These are phyloP conservation scores for Solanum okadae DNA, from an alignment of 257 asterid genomes.

Conservation along the genomic window DNA sequence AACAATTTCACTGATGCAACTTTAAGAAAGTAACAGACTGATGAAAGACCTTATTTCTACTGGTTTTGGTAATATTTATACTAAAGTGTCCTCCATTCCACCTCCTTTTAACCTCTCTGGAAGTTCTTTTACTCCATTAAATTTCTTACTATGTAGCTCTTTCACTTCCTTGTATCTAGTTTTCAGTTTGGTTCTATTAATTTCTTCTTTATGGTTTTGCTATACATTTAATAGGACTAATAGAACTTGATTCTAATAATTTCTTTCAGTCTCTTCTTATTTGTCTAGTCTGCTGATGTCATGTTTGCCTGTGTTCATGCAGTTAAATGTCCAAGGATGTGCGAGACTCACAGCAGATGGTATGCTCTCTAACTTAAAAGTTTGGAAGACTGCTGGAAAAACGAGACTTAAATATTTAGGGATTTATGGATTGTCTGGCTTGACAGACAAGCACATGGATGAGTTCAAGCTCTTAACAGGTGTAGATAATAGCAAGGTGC, in stretches of 20 bases:
- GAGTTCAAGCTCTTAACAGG: slow-evolving; percentile 56
- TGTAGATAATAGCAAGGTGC: slow-evolving; percentile 18
- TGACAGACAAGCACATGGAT: slow-evolving; percentile 32
- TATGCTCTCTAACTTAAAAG: slow-evolving; percentile 40
- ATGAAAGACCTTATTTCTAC: not conserved
- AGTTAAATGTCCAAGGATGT: slow-evolving; percentile 70
- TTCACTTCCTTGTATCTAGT: not conserved
- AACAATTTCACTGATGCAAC: not conserved
- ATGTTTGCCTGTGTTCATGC: slow-evolving; percentile 11
- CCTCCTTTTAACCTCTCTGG: not conserved
- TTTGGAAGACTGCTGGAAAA: slow-evolving; percentile 30
- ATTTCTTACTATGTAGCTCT: not conserved
- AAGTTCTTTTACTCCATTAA: not conserved
- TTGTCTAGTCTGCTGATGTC: not conserved
- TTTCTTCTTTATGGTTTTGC: not conserved
- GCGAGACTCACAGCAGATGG: slow-evolving; percentile 26
- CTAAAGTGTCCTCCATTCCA: not conserved
- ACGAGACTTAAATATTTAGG: slow-evolving; percentile 55
- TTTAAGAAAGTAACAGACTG: not conserved
- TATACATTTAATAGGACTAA: not conserved
- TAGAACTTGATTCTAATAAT: not conserved
- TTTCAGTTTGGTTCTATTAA: not conserved
- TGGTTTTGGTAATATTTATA: not conserved
- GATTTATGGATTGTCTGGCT: slow-evolving; percentile 37
- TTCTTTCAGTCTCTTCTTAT: not conserved